Evolutionary conservation across 306 rosid genomes (phyloP), one percentile per base, ranked within the genome.

Genomic region (Sechiopsis laciniata): DNA sequence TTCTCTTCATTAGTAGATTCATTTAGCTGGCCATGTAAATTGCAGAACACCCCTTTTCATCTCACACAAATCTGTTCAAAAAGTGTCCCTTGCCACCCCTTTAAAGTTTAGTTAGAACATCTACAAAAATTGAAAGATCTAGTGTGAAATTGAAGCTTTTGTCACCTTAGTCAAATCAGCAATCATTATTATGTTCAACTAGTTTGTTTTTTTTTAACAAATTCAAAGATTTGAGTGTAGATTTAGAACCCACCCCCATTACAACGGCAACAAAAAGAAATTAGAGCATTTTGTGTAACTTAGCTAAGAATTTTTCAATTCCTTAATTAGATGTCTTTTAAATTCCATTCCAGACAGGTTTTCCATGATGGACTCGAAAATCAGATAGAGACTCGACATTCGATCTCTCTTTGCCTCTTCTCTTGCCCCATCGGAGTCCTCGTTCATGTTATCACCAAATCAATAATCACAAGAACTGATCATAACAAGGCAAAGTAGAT

Each of bases 371-470:
- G 99, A 75, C 77, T 58, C 50, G 82, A 82, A 81, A 94, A 94
- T 71, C 59, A 87, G 74, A 77, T 94, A 11, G 97, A 90, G 84
- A 94, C 96, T 20, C 82, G 99, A 63, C 96, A 90, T 82, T 90
- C 99, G 0, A 84, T 90, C 74, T 89, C 88, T 21, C 82, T 94
- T 72, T 90, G 99, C 80, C 86, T 94, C 76, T 86, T 94, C 81
- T 86, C 85, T 79, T 94, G 99, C 46, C 99, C 97, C 19, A 66
- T 89, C 76, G 99, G 99, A 84, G 88, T 94, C 79, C 85, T 91
- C 62, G 55, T 87, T 74, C 99, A 94, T 84, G 72, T 70, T 76
- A 78, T 93, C 79, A 93, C 98, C 78, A 93, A 90, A 78, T 87
- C 90, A 65, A 55, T 94, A 78, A 79, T 86, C 72, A 76, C 58